Evolutionary conservation across 208 protist genomes (phyloP).

Genomic region (Herpetomonas muscarum): DNA sequence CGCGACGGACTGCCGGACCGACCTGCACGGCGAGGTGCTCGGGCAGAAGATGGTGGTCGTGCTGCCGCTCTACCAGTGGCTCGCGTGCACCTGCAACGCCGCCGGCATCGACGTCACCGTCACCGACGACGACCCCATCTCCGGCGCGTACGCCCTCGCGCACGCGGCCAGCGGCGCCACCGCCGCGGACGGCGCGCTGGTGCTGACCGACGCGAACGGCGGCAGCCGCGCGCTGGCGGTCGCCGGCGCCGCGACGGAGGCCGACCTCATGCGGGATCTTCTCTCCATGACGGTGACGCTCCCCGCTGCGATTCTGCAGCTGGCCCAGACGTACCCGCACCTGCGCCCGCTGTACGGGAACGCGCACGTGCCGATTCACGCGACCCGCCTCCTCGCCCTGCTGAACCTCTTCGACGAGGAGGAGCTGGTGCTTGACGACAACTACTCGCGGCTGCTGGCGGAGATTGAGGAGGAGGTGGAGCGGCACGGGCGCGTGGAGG

Average conservation of each 20-base stretch:
- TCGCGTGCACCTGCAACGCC: constrained; percentile 61
- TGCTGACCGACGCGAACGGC: neutral
- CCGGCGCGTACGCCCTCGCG: constrained; percentile 46
- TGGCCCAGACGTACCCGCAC: constrained; percentile 57
- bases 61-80: constrained; percentile 70
- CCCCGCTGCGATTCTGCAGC: constrained; percentile 53
- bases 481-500: constrained; percentile 70
- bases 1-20: constrained; percentile 58
- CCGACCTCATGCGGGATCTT: constrained; percentile 67
- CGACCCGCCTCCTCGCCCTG: constrained; percentile 76
- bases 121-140: constrained; percentile 68
- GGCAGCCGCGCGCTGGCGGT: constrained; percentile 30
- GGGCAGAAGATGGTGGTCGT: constrained; percentile 57
- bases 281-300: constrained; percentile 51
- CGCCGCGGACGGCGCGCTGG: constrained; percentile 2
- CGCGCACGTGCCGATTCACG: constrained; percentile 61
- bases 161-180: constrained; percentile 4
- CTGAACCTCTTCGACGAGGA: constrained; percentile 88
- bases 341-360: constrained; percentile 67
- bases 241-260: constrained; percentile 30
- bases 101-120: constrained; percentile 69
- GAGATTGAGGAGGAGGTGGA: constrained; percentile 86
- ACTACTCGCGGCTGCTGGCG: constrained; percentile 55
- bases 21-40: constrained; percentile 70
- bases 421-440: constrained; percentile 66